Evolutionary conservation across 2,329 filamentous ascomycete genomes (phyloP), one percentile per base, ranked within the genome.

Genomic region (Colletotrichum ledebouriae): DNA sequence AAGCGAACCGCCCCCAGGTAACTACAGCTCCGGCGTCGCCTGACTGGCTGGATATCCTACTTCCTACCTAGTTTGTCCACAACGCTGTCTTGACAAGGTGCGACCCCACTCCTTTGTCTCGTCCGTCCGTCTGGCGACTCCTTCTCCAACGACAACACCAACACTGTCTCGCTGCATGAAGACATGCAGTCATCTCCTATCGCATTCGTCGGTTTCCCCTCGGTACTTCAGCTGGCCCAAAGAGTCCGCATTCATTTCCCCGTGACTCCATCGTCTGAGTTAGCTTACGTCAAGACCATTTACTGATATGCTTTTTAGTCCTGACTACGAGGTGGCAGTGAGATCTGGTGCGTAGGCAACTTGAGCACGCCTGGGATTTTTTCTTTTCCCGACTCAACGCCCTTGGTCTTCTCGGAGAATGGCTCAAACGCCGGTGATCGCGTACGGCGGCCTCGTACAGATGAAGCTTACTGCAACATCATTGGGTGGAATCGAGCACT

Each of bases 131-230:
- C 37, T 39, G n/a, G 33, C 50, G 50, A 55, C 11, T 17, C n/a
- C 29, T 53, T 34, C 33, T n/a, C n/a, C 50, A 7, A 33, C 29
- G 6, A 37, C 52, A 39, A 13, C 25, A 25, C 3, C 25, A 29
- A 29, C 29, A 29, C 7, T 9, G 6, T 56, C 50, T 20, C 33
- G 33, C 29, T 41, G n/a, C 17, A 39, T 25, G 57, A 37, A 20
- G 17, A 49, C 12, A 47, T 59, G 57, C 57, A 39, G 57, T 59
- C 44, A 59, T 59, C 57, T 39, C 13, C 47, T 22, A 29, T 55
- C 25, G 13, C 7, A 34, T 49, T 49, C 10, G 49, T 52, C 22
- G 29, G 6, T 39, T 39, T 25, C 29, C 33, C 15, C 50, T 37
- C 3, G 29, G 50, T 10, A 34, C 33, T 55, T 17, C 20, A 39